Conservation (phyloP, 2,329 filamentous ascomycete species). For the Phialophora chinensis region DNA sequence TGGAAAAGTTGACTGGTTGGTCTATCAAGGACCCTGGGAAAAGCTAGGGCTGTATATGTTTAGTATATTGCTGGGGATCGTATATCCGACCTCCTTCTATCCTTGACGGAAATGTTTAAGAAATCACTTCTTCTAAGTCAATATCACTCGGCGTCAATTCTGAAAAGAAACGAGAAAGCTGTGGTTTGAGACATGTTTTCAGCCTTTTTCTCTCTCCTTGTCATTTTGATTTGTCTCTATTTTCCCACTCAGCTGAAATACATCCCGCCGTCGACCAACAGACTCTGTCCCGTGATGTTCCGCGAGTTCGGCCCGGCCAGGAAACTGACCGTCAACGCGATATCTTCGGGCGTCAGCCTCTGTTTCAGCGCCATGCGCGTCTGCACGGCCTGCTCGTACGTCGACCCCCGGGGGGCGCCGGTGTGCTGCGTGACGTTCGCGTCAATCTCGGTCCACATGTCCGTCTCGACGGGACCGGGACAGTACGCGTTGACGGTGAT, state of each 20-base stretch:
- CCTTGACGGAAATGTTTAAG: no score
- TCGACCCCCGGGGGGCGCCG: conserved; percentile 58
- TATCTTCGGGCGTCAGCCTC: conserved; percentile 21
- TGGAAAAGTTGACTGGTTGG: no score
- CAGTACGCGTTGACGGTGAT: conserved; percentile 73
- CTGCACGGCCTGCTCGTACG: conserved; percentile 50
- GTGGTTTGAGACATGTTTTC: no score
- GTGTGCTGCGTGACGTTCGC: conserved; percentile 60
- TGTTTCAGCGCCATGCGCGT: conserved; percentile 16
- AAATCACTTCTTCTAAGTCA: no score
- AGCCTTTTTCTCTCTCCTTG: no score
- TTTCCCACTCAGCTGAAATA: conserved; percentile 10
- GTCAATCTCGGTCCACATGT: conserved; percentile 73
- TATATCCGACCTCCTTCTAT: no score
- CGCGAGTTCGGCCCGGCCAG: conserved; percentile 19
- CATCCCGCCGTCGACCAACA: conserved; percentile 64
- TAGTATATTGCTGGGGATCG: no score
- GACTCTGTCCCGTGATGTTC: conserved; percentile 67
- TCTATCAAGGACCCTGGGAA: no score
- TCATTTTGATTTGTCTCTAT: no score
- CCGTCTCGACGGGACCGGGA: conserved; percentile 69
- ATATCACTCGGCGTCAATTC: no score
- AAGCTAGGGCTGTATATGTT: no score
- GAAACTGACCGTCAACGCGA: conserved; percentile 24
- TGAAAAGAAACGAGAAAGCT: no score